phyloP scores from a whole-genome alignment of 495 filamentous ascomycete species.

The Clohesyomyces aquaticus region DNA sequence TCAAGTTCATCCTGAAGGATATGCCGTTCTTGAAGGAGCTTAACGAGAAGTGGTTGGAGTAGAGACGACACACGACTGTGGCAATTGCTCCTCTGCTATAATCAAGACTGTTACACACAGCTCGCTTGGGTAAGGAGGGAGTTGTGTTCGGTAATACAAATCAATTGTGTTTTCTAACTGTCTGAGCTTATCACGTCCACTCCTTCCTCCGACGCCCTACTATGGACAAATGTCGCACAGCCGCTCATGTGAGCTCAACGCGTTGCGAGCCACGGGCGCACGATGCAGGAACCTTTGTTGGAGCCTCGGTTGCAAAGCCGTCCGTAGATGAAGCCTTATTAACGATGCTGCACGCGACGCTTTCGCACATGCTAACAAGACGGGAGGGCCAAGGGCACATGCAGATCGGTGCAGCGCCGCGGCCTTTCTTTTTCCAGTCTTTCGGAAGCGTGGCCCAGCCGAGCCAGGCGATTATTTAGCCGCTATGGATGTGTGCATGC shows the following conservation, averaged over 20 bases:
- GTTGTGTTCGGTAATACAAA: too few relatives aligned
- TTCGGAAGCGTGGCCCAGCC: too few relatives aligned
- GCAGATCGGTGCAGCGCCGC: constrained; percentile 26
- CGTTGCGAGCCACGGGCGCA: background rate
- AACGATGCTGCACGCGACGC: constrained; percentile 25
- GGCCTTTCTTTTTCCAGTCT: too few relatives aligned
- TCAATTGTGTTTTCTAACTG: too few relatives aligned
- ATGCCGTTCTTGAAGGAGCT: constrained; percentile 54
- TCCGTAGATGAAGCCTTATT: constrained; percentile 22
- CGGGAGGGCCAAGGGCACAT: constrained; percentile 4
- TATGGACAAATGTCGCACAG: constrained; percentile 9
- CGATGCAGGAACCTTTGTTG: constrained; percentile 26
- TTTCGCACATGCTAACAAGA: constrained; percentile 12
- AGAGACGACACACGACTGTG: too few relatives aligned
- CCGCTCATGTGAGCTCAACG: background rate
- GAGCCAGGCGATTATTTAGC: too few relatives aligned
- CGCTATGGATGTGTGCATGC: too few relatives aligned
- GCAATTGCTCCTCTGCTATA: too few relatives aligned
- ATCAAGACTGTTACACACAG: too few relatives aligned
- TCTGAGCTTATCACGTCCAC: too few relatives aligned
- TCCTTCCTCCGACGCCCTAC: too few relatives aligned
- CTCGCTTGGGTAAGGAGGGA: too few relatives aligned
- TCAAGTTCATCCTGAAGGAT: constrained; percentile 58
- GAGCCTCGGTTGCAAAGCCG: constrained; percentile 3
- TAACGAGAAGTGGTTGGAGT: constrained; percentile 52